A percentile compares a stretch with the other conserved stretches of the same genome.
Evolutionary conservation across 176 grass and related monocot genomes (phyloP).

Genomic region (Carex myosuroides): DNA sequence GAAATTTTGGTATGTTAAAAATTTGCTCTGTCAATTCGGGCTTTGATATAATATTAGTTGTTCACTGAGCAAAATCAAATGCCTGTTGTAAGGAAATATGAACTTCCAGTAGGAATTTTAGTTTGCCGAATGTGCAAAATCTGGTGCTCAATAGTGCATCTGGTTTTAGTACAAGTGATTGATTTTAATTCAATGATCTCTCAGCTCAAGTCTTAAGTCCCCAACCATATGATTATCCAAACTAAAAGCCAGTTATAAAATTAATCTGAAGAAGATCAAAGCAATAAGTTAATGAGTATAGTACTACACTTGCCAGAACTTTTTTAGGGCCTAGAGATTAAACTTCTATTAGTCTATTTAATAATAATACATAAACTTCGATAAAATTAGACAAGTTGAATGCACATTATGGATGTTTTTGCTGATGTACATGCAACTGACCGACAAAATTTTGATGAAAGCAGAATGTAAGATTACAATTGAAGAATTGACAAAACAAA

Average conservation of each 20-base stretch:
- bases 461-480: background rate
- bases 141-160: background rate
- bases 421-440: background rate
- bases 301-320: background rate
- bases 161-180: background rate
- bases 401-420: background rate
- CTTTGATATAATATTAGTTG: background rate
- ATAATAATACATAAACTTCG: no score
- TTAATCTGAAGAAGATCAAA: background rate
- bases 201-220: background rate
- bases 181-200: background rate
- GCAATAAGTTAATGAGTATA: background rate
- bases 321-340: background rate
- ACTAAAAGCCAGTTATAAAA: background rate
- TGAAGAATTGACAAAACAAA: background rate
- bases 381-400: background rate
- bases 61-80: background rate
- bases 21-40: background rate
- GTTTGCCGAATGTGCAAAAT: background rate
- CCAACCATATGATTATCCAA: background rate
- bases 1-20: background rate
- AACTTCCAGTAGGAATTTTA: background rate
- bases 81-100: background rate
- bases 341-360: background rate
- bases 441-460: background rate